These are phyloP conservation scores for Kalmanozyma brasiliensis DNA, from an alignment of 1,284 basidiomycete species.

Conservation along the genomic window DNA sequence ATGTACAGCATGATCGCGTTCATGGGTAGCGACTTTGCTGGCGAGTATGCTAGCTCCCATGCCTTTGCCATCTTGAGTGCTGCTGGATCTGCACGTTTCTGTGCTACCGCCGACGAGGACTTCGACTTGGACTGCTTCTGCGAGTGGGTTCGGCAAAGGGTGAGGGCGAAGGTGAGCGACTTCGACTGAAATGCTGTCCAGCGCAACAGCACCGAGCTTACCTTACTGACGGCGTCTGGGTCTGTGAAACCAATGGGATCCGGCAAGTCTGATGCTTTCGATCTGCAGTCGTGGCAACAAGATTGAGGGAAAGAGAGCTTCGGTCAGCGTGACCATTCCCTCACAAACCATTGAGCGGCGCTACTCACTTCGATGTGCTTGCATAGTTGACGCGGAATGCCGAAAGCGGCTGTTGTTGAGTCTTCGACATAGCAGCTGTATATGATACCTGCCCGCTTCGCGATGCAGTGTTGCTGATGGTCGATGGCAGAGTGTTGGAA, in stretches of 20 bases:
- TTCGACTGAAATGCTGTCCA: background rate
- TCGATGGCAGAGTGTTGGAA: conserved; percentile 2
- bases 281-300: conserved; percentile 2
- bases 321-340: background rate
- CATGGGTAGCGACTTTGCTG: conserved; percentile 64
- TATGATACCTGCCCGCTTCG: too few species aligned
- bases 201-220: background rate
- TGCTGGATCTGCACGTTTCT: conserved; percentile 44
- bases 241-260: conserved; percentile 41
- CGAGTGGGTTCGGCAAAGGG: background rate
- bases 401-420: conserved; percentile 33
- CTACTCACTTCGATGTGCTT: conserved; percentile 37
- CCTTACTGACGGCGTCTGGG: conserved; percentile 39
- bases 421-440: conserved; percentile 18
- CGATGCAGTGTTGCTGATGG: background rate
- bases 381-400: conserved; percentile 43
- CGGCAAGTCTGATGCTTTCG: conserved; percentile 27
- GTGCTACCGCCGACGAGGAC: conserved; percentile 14
- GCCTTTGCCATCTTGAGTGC: conserved; percentile 61
- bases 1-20: conserved; percentile 67
- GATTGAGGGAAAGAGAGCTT: background rate
- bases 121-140: conserved; percentile 43
- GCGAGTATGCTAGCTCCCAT: conserved; percentile 64
- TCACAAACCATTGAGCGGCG: background rate
- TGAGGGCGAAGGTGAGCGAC: background rate